Base-by-base conservation (phyloP, 352 stramenopile species). In the Nannochloropsis limnetica region DNA sequence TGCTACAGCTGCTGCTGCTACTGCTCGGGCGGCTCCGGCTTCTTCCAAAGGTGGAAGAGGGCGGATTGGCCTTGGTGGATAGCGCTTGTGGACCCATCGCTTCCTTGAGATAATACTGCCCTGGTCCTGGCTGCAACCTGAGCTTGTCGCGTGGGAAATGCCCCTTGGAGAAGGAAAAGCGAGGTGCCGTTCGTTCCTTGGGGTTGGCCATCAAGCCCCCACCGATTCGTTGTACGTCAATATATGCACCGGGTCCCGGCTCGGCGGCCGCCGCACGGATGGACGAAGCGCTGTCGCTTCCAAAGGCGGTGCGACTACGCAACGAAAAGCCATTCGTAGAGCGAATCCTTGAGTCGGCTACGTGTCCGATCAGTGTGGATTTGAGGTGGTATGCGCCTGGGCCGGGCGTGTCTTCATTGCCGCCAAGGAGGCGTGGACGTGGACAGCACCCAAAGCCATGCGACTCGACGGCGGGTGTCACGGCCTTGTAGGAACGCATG, bases 381-480 rank as follows among this genome's bases (percentile, higher is more conserved):
- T 74, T 74, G n/a, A 74, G 61, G 25, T 22, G n/a, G 61, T 74
- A 74, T 31, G 61, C 20, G 61, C 61, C 61, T 15, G 61, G 61
- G 15, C 61, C 61, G 15, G 61, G 61, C 15, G 61, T 74, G 61
- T 74, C 61, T 25, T 74, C 25, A 74, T 29, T 29, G 22, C n/a
- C 25, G 11, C 25, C n/a, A 74, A 14, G 11, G 61, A 74, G 61
- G n/a, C 6, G 22, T 74, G 61, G 61, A 14, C 61, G 15, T 22
- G 61, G 61, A 20, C n/a, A 74, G 61, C n/a, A 74, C 25, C 61
- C 61, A 74, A 74, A 74, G 25, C 61, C 11, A 74, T 31, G 11
- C 2, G 61, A 74, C 25, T 25, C 0, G 61, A 29, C 25, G 3
- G 61, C 61, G 1, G 61, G 61, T 27, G 25, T 23, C 25, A 74